A percentile compares a stretch with the other conserved stretches of the same genome.
Evolutionary conservation across 352 stramenopile genomes (phyloP).

Genomic region (Phytophthora hybrid): DNA sequence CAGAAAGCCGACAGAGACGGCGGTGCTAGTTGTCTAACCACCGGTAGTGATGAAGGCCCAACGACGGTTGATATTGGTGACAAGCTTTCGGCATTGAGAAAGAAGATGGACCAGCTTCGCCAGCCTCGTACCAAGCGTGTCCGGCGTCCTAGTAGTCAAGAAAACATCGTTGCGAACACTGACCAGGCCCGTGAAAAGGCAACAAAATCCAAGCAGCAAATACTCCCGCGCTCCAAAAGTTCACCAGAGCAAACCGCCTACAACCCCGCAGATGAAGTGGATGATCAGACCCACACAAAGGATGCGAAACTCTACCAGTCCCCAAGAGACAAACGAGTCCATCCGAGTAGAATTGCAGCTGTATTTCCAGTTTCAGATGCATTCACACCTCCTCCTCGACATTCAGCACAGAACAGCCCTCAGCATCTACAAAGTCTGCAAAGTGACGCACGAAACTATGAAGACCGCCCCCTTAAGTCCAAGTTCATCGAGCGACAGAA

Average conservation of each 20-base stretch:
- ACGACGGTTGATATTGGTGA: constrained; percentile 47
- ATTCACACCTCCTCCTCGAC: constrained; percentile 8
- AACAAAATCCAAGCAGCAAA: constrained; percentile 1
- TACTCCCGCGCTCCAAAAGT: constrained; percentile 22
- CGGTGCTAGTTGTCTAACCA: constrained; percentile 3
- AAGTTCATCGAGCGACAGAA: constrained; percentile 36
- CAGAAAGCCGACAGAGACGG: background rate
- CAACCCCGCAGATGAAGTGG: constrained; percentile 16
- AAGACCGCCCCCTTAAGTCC: constrained; percentile 51
- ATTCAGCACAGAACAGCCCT: constrained; percentile 39
- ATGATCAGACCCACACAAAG: constrained; percentile 9
- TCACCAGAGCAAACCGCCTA: constrained; percentile 21
- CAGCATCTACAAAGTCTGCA: constrained; percentile 59
- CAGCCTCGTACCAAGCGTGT: constrained; percentile 55
- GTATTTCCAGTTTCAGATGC: constrained; percentile 7
- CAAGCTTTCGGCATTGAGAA: constrained; percentile 69
- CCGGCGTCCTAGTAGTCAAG: constrained; percentile 19
- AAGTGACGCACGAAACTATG: constrained; percentile 35
- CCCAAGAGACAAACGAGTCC: constrained; percentile 15
- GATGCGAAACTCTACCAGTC: constrained; percentile 7
- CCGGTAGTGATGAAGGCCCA: constrained; percentile 5
- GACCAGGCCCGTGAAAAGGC: background rate
- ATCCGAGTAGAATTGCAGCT: constrained; percentile 3
- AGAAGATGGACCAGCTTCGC: constrained; percentile 60
- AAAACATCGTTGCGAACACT: constrained; percentile 1